Percentiles rank a stretch among this genome's conserved stretches.
phyloP scores from a whole-genome alignment of 305 asterid species.

The Fraxinus sp. region DNA sequence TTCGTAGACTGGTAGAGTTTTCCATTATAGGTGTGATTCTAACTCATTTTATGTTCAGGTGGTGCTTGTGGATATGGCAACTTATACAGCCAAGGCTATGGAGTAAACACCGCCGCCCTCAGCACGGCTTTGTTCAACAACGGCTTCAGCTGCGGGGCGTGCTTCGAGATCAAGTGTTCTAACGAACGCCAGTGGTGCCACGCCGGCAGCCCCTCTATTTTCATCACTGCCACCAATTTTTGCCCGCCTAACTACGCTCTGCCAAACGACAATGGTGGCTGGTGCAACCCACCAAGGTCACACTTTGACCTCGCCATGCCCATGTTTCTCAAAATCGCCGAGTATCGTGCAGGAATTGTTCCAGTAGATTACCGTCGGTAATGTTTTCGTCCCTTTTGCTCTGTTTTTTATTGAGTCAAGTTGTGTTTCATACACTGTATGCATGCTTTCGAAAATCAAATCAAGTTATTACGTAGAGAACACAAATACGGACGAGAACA shows the following conservation, averaged over 20 bases:
- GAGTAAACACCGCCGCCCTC: constrained; percentile 80
- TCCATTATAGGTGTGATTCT: background rate
- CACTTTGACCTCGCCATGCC: constrained; percentile 95
- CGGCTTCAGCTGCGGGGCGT: constrained; percentile 78
- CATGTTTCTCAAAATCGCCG: constrained; percentile 74
- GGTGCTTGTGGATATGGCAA: constrained; percentile 88
- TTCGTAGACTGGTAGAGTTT: background rate
- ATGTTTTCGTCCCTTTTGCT: background rate
- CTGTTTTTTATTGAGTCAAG: background rate
- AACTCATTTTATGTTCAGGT: constrained; percentile 34
- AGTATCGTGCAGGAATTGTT: constrained; percentile 80
- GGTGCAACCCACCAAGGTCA: constrained; percentile 84
- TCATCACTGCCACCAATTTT: constrained; percentile 70
- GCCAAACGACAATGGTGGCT: constrained; percentile 75
- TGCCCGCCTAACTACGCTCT: constrained; percentile 78
- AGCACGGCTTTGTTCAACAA: constrained; percentile 80
- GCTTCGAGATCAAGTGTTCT: constrained; percentile 73
- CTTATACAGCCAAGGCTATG: constrained; percentile 83
- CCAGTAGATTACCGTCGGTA: constrained; percentile 74
- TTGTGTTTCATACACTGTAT: background rate
- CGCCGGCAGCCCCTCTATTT: constrained; percentile 65
- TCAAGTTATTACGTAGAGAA: too few relatives aligned
- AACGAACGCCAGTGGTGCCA: constrained; percentile 58
- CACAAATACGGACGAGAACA: background rate
- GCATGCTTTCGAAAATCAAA: background rate